Base-by-base conservation (phyloP, 805 yeast species). In the Saccharomycopsis fermentans region DNA sequence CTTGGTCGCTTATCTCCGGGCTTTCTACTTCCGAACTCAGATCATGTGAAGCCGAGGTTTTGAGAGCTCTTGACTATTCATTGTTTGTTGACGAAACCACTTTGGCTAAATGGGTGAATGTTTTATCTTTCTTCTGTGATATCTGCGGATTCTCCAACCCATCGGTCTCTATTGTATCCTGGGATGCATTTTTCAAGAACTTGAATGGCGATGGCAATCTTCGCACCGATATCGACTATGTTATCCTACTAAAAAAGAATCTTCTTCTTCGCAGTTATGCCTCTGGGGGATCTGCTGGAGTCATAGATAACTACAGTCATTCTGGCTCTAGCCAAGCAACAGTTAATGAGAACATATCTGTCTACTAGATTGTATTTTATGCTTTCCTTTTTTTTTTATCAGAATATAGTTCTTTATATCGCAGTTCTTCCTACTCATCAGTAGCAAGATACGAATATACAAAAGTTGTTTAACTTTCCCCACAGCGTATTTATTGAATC, bases 1-100 rank as follows among this genome's bases (percentile, higher is more conserved):
- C 87, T 5, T 89, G 96, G 96, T 74, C 85, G 55, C 80, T 81
- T 67, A 83, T 89, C 55, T 79, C 89, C 36, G 94, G 95, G 0
- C 75, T 86, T 47, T 66, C 80, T 24, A 66, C 78, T 3, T 63
- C 68, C 32, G 83, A 80, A 59, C 72, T 89, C 56, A 75, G 73
- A 60, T 59, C 61, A 4, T 70, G 82, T 58, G 96, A 89, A 70
- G 65, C 77, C 32, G 68, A 73, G 6, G 73, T 86, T 21, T 76
- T 88, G 62, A 66, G 70, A 40, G 69, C 77, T 6, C 73, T 88
- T 57, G 76, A 82, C 65, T 87, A 84, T 73, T 73, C 79, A 48
- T 67, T 85, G 34, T 80, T 77, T 68, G 73, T 87, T 50, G 78
- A 80, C 52, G 74, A 71, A 29, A 68, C 69, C 24, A 73, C 74